phyloP scores from a whole-genome alignment of 1,284 basidiomycete genomes.

The Rhodotorula sp. region DNA sequence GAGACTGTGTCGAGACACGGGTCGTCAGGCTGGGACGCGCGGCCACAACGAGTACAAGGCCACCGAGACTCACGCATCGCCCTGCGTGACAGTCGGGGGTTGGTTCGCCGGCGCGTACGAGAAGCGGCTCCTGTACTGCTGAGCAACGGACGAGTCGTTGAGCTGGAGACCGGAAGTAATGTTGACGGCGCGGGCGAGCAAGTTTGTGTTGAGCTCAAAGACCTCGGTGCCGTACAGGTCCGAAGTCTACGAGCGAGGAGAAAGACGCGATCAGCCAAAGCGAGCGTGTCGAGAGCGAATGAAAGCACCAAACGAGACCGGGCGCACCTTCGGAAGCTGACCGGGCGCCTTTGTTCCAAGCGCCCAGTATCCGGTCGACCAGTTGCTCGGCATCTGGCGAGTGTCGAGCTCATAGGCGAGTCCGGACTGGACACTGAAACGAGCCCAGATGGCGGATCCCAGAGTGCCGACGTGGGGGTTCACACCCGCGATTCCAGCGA shows the following conservation, averaged over 20 bases:
- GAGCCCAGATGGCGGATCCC: conserved; percentile 54
- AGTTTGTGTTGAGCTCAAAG: conserved; percentile 56
- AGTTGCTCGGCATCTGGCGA: conserved; percentile 54
- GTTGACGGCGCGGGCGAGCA: conserved; percentile 51
- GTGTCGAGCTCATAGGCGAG: conserved; percentile 54
- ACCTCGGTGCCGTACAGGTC: conserved; percentile 57
- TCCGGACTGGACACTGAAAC: conserved; percentile 52
- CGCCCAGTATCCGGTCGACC: conserved; percentile 52
- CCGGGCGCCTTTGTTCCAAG: conserved; percentile 28
- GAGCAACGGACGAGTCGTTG: conserved; percentile 50
- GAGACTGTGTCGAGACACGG: conserved; percentile 49
- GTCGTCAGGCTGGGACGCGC: too few species aligned
- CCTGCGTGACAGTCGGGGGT: conserved; percentile 47
- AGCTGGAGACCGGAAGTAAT: conserved; percentile 50
- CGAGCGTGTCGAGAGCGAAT: too few species aligned
- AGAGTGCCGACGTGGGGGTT: conserved; percentile 54
- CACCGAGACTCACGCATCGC: conserved; percentile 17
- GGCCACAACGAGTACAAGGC: too few species aligned
- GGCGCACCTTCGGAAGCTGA: conserved; percentile 16
- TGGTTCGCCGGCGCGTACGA: conserved; percentile 48
- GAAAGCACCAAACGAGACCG: too few species aligned
- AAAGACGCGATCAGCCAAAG: too few species aligned
- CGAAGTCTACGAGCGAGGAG: neutral
- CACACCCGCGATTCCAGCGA: conserved; percentile 56
- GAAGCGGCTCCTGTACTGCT: conserved; percentile 51